phyloP scores from a whole-genome alignment of 305 asterid genomes.

The Striga hermonthica region DNA sequence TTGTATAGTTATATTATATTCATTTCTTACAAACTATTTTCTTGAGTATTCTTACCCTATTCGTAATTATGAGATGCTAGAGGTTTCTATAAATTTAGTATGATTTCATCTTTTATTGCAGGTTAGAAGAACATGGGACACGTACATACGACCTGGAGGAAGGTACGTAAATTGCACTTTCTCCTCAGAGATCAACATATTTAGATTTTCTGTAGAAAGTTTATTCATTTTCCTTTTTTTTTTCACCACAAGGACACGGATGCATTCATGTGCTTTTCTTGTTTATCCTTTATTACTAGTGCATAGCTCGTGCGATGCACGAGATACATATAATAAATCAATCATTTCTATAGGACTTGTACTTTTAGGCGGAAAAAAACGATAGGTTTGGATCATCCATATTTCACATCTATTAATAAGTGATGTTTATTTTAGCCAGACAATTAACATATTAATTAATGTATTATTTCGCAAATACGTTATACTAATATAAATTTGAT shows the following conservation, averaged over 20 bases:
- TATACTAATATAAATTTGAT: no score
- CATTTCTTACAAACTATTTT: neutral
- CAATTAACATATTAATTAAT: no score
- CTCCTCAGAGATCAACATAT: neutral
- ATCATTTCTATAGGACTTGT: no score
- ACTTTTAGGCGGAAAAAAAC: no score
- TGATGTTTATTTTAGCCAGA: no score
- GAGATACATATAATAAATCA: no score
- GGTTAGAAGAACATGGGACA: slow-evolving; percentile 95
- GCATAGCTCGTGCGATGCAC: no score
- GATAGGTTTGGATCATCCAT: no score
- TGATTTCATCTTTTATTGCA: slow-evolving; percentile 36
- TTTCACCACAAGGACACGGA: neutral
- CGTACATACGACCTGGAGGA: slow-evolving; percentile 87
- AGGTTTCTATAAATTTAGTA: slow-evolving; percentile 18
- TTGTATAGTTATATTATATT: neutral
- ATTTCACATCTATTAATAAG: no score
- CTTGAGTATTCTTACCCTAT: slow-evolving; percentile 1
- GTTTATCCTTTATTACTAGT: neutral
- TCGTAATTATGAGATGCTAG: slow-evolving; percentile 7
- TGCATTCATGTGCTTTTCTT: neutral
- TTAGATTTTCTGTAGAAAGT: neutral
- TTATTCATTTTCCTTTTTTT: neutral
- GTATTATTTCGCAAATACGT: no score
- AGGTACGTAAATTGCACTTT: slow-evolving; percentile 45